Evolutionary conservation across 768 basidiomycete species (phyloP), one percentile per base, ranked within the genome.

Genomic region (Lactifluus echinatus): DNA sequence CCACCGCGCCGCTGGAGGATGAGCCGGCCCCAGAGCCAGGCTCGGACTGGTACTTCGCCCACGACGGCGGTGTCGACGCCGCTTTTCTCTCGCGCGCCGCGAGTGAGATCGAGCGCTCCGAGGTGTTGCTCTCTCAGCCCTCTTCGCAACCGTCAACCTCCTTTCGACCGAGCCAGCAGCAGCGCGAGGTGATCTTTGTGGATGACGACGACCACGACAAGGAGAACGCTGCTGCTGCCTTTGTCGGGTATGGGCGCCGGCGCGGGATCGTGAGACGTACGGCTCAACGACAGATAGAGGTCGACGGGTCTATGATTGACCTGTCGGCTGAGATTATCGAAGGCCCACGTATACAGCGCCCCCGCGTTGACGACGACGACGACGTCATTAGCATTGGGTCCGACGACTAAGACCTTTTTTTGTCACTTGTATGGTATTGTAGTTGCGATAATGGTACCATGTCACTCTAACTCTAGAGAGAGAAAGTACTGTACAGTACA

Each of bases 181-280:
- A 49, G 31, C 56, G 49, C n/a, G 70, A 76, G 45, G 65, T 76
- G 5, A 77, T 80, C 47, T 67, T 67, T 33, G 74, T 77, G 47
- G 72, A 76, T 37, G 78, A 70, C 1, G 80, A 78, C 11, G 73
- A 75, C 11, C 72, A 75, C 15, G 79, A 84, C 63, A 84, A 85
- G 66, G 85, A 86, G 69, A 86, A 86, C 64, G 68, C 75, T 64
- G 68, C 76, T 64, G 68, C 75, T 64, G 68, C 76, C 36, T 78
- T 77, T 4, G 73, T 75, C 3, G 72, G 77, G 10, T n/a, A n/a
- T n/a, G n/a, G n/a, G n/a, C n/a, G n/a, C 74, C 75, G 2, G 72
- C 74, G 74, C n/a, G 67, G 81, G 46, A 76, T 77, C 69, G 76
- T 81, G 14, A 73, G 79, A 52, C 66, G 71, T 62, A 71, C 78